Conservation (phyloP, 306 rosid species). For the Cucurbita moschata region DNA sequence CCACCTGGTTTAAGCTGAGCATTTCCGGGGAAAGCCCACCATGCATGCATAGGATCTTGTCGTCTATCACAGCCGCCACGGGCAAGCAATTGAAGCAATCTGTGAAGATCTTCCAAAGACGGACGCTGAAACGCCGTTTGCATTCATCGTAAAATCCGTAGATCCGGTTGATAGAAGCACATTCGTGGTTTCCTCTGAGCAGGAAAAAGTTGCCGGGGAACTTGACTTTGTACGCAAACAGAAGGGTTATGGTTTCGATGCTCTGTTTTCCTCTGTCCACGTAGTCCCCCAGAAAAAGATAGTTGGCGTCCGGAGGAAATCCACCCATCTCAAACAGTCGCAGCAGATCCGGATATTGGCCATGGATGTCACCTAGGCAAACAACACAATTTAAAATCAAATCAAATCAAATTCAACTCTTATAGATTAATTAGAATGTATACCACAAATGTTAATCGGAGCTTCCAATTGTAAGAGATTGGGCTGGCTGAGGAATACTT, state of each 20-base stretch:
- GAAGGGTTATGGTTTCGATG: constrained; percentile 63
- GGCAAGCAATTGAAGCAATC: constrained; percentile 85
- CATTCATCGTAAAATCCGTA: constrained; percentile 90
- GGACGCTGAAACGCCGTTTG: constrained; percentile 67
- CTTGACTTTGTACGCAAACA: constrained; percentile 65
- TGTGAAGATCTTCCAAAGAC: constrained; percentile 72
- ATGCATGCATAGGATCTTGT: constrained; percentile 82
- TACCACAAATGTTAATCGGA: constrained; percentile 89
- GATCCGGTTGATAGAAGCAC: constrained; percentile 79
- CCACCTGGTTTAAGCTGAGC: constrained; percentile 40
- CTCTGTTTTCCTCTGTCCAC: constrained; percentile 96
- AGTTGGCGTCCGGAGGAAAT: constrained; percentile 69
- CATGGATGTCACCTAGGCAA: constrained; percentile 64
- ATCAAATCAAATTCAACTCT: background rate
- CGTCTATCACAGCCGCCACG: constrained; percentile 65
- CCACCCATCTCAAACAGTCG: constrained; percentile 72
- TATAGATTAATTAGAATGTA: background rate
- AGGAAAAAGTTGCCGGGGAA: constrained; percentile 70
- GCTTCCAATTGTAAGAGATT: constrained; percentile 72
- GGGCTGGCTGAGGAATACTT: constrained; percentile 64
- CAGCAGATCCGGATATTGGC: constrained; percentile 73
- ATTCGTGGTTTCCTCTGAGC: constrained; percentile 82
- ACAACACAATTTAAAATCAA: background rate
- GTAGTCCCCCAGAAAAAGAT: constrained; percentile 79
- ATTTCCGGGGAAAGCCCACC: constrained; percentile 84